Base-by-base conservation (phyloP, 129 eudicot genomes). In the Tagetes patula region DNA sequence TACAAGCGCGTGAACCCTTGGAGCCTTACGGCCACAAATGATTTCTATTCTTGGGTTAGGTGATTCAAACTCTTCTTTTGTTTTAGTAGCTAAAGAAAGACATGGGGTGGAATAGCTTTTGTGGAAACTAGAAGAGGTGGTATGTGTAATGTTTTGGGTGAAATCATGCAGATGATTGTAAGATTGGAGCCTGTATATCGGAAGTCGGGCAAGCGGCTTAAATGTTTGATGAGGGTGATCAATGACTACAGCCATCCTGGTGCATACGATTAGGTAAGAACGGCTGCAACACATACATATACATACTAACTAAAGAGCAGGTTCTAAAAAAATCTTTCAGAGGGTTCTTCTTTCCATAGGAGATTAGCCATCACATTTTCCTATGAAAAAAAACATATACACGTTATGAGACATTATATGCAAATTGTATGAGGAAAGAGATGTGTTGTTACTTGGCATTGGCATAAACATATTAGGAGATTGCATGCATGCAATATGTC, bases 71-170 rank as follows among this genome's bases (percentile, higher is more conserved):
- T 86, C 88, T 54, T 50, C 96, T 40, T 83, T 82, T 1, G 76
- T 47, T 76, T 42, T 68, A 0, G 84, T 75, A 59, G 86, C 72
- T 49, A 73, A 72, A 38, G 97, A 88, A 47, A 95, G 85, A 62
- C 99, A 95, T 49, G 99, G 99, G 37, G 99, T 95, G 72, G 99
- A 95, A 64, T 81, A 85, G 82, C 97, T 90, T 76, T 82, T 82
- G 67, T 95, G 99, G 74, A 90, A 46, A 80, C 70, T 86, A 12
- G 87, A 8, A 40, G 87, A 14, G 80, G 80, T 48, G 46, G 75
- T 74, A 36, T 82, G 84, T 76, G 50, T 79, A 3, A 82, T 37
- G 67, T 88, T 85, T 34, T 76, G 85, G 12, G 85, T 52, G 66
- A 77, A 69, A 53, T 90, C 97, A 59, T 83, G 88, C 86, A 88